Conservation (phyloP, 176 grass and related monocot species). For the Cocos nucifera region DNA sequence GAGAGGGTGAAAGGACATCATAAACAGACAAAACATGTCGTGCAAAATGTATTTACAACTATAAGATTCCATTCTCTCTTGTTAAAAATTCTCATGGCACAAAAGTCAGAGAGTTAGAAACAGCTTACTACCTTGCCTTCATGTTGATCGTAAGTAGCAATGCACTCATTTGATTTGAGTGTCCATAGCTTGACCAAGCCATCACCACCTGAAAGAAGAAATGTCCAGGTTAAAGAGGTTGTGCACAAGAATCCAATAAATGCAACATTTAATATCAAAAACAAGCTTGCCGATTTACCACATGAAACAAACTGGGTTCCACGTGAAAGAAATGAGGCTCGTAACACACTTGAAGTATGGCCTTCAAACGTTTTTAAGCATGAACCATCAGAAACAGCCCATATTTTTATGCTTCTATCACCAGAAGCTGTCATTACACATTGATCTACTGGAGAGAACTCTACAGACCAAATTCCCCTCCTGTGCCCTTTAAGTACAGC, state of each 20-base stretch:
- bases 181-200: constrained; percentile 93
- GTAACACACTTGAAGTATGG: constrained; percentile 74
- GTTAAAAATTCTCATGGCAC: too few species aligned
- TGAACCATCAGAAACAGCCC: constrained; percentile 72
- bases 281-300: constrained; percentile 26
- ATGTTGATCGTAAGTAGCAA: constrained; percentile 93
- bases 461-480: constrained; percentile 91
- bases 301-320: constrained; percentile 86
- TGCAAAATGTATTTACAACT: too few species aligned
- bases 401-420: constrained; percentile 93
- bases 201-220: constrained; percentile 68
- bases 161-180: constrained; percentile 81
- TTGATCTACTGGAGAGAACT: constrained; percentile 94
- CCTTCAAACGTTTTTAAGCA: constrained; percentile 97
- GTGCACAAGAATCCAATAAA: too few species aligned
- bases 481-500: constrained; percentile 76
- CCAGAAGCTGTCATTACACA: constrained; percentile 87
- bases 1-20: too few species aligned
- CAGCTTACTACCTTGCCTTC: constrained; percentile 60
- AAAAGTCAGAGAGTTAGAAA: too few species aligned
- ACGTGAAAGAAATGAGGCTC: constrained; percentile 67
- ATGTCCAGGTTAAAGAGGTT: not conserved
- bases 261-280: too few species aligned
- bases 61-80: too few species aligned
- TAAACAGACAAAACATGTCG: too few species aligned